phyloP scores from a whole-genome alignment of 768 basidiomycete genomes.

The Suillus ampliporus region DNA sequence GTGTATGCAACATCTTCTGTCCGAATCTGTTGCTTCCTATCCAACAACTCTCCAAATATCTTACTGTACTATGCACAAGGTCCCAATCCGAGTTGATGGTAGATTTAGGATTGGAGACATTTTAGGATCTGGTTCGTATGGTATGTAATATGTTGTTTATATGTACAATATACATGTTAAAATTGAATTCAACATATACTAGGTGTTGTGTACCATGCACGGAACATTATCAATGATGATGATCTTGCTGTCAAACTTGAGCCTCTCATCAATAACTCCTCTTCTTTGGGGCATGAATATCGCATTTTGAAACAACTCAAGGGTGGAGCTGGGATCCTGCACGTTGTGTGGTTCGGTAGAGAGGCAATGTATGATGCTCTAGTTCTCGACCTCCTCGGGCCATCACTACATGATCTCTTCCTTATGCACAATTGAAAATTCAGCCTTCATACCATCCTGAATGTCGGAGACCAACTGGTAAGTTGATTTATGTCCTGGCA shows the following conservation, averaged over 20 bases:
- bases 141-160: too few relatives aligned
- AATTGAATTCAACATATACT: too few relatives aligned
- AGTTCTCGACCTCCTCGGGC: conserved; percentile 9
- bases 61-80: too few relatives aligned
- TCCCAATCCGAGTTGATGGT: too few relatives aligned
- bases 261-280: not conserved
- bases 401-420: conserved; percentile 9
- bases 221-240: not conserved
- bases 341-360: not conserved
- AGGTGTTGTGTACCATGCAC: not conserved
- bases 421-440: not conserved
- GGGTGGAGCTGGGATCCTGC: not conserved
- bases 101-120: too few relatives aligned
- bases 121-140: too few relatives aligned
- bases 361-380: conserved; percentile 5
- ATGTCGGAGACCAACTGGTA: conserved; percentile 12
- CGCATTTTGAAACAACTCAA: not conserved
- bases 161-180: too few relatives aligned
- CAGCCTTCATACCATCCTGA: not conserved
- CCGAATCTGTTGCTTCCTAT: too few relatives aligned
- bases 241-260: conserved; percentile 9
- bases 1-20: too few relatives aligned
- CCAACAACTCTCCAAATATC: too few relatives aligned
- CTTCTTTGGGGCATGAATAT: conserved; percentile 6
- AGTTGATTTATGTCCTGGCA: not conserved